Evolutionary conservation across 1,139 yeast species (phyloP).

Genomic region (Pichia sp.): DNA sequence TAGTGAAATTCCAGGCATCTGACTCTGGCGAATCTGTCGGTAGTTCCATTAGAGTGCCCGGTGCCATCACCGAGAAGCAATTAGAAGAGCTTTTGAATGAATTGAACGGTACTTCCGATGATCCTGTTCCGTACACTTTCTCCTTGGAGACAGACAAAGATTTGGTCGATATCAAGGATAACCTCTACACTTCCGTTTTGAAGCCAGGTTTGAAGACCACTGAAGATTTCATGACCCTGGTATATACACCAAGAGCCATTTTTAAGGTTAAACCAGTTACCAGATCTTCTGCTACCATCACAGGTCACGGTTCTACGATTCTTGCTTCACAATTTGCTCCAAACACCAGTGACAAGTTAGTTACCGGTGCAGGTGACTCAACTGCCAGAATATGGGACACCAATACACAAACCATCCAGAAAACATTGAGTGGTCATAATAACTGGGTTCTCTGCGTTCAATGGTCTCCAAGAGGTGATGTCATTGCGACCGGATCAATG

Average conservation of each 20-base stretch:
- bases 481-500: constrained; percentile 95
- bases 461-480: constrained; percentile 88
- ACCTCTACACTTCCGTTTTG: constrained; percentile 69
- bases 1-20: constrained; percentile 84
- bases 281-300: constrained; percentile 83
- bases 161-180: constrained; percentile 67
- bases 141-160: constrained; percentile 49
- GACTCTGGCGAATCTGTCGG: constrained; percentile 91
- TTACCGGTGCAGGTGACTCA: constrained; percentile 94
- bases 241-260: constrained; percentile 91
- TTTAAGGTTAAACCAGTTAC: constrained; percentile 91
- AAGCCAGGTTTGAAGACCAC: constrained; percentile 85
- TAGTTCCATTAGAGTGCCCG: constrained; percentile 87
- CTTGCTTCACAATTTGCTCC: constrained; percentile 94
- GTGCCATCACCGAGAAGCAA: constrained; percentile 77
- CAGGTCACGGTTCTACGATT: constrained; percentile 94
- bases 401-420: constrained; percentile 85
- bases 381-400: constrained; percentile 99
- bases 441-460: constrained; percentile 95
- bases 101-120: constrained; percentile 58
- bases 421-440: constrained; percentile 74
- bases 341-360: constrained; percentile 75
- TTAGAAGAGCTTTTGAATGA: constrained; percentile 82
- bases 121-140: constrained; percentile 87
- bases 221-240: constrained; percentile 86